These are phyloP conservation scores for Plasmodium sp. DNA, from an alignment of 169 alveolate species.

Conservation along the genomic window DNA sequence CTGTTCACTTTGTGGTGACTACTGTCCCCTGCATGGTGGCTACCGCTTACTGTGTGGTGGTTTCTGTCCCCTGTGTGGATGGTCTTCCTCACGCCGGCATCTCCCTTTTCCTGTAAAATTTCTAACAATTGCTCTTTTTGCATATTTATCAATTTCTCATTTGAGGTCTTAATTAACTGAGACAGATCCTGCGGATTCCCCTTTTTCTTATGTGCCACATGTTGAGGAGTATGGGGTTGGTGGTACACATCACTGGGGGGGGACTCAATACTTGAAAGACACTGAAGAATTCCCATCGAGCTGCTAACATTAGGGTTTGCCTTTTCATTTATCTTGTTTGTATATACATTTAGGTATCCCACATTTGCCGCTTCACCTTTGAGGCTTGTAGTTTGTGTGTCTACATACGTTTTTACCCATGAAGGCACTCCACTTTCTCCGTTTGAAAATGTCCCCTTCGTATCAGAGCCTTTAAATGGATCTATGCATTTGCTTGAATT, in stretches of 20 bases:
- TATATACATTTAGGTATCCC: not conserved
- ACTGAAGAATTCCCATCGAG: not conserved
- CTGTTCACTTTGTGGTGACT: not conserved
- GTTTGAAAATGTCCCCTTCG: not conserved
- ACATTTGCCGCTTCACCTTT: not conserved
- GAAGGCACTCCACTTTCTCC: not conserved
- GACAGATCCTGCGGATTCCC: not conserved
- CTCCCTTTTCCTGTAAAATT: conserved; percentile 23
- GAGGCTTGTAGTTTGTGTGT: not conserved
- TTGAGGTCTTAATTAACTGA: conserved; percentile 23
- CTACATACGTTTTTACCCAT: conserved; percentile 13
- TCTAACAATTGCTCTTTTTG: conserved; percentile 50
- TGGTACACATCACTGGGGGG: not conserved
- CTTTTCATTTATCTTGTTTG: conserved; percentile 9
- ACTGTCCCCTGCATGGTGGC: too few relatives aligned
- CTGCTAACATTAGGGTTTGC: not conserved
- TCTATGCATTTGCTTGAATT: conserved; percentile 20
- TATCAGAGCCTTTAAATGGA: not conserved
- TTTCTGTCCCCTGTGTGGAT: not conserved
- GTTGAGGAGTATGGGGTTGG: not conserved
- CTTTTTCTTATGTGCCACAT: not conserved
- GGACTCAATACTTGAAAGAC: not conserved
- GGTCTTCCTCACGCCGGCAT: not conserved
- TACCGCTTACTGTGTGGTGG: not conserved
- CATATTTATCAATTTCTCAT: conserved; percentile 29